Base-by-base conservation (phyloP, 164 flowering plant genomes). In the Chimonanthus salicifolius region DNA sequence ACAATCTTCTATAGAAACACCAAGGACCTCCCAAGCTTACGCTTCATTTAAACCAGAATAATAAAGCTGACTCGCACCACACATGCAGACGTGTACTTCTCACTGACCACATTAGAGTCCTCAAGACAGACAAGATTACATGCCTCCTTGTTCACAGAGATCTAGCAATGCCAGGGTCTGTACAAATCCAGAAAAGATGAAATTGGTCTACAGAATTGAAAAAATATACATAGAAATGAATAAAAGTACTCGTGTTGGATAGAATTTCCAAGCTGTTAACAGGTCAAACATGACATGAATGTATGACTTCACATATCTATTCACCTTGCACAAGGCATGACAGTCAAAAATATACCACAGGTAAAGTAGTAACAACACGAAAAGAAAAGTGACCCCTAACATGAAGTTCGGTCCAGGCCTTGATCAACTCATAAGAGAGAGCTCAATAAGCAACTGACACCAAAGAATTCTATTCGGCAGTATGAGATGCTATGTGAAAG, bases 121-220 rank as follows among this genome's bases (percentile, higher is more conserved):
- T 5, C 5, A 2, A 20, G 33, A 44, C 5, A 2, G 46, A 7
- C 4, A 5, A 49, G 15, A 43, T 64, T 64, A 72, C 74, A 72
- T 63, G 68, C 66, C 69, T 6, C 48, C 69, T 65, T 72, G 75
- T 66, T 72, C 75, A 13, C 75, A 72, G 6, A 72, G 68, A 50
- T 72, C 75, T 6, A 72, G 70, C 60, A 72, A 72, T 5, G 75
- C 69, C 75, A 72, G 50, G 9, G 75, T 72, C 75, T 72, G 75
- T 47, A 49, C 5, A 72, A 49, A 65, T 33, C 21, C 51, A 72
- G n/a, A 5, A 10, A 44, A 65, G 48, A 62, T n/a, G 20, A 20
- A 62, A 16, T 62, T 16, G 6, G 64, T 18, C 4, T 11, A 18
- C 16, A 16, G 4, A 18, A 11, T 15, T 62, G 7, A 11, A 62